A percentile compares a stretch with the other conserved stretches of the same genome.
phyloP scores from a whole-genome alignment of 108 stramenopile species.

The Fistulifera pelliculosa region DNA sequence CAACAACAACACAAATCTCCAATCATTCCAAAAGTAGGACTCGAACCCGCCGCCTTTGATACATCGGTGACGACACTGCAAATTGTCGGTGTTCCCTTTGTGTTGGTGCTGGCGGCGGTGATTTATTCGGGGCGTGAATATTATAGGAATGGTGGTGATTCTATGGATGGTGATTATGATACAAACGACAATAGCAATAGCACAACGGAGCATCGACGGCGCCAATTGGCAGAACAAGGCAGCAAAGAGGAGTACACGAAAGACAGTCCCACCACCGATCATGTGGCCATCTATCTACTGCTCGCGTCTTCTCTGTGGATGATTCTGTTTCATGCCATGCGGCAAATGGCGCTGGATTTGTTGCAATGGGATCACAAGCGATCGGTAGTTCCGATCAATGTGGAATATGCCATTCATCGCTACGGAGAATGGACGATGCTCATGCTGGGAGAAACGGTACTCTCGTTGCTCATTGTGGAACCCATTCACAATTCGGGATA shows the following conservation, averaged over 20 bases:
- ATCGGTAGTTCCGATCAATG: constrained; percentile 43
- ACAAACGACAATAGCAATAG: constrained; percentile 3
- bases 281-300: background rate
- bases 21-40: too few species aligned
- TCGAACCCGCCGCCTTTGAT: background rate
- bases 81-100: background rate
- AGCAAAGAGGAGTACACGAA: too few species aligned
- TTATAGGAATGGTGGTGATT: constrained; percentile 9
- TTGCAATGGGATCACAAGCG: constrained; percentile 5
- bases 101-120: constrained; percentile 17
- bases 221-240: too few species aligned
- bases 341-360: background rate
- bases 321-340: background rate
- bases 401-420: constrained; percentile 56
- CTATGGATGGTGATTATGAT: background rate
- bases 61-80: background rate
- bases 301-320: background rate
- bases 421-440: constrained; percentile 72
- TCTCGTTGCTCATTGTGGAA: constrained; percentile 51
- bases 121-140: constrained; percentile 16
- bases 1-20: constrained; percentile 1
- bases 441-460: constrained; percentile 57
- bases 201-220: too few species aligned
- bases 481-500: constrained; percentile 12
- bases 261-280: too few species aligned